Percentiles rank a stretch among this genome's conserved stretches.
These are phyloP conservation scores for Thalassiosira hispida DNA, from an alignment of 352 stramenopile species.

Conservation along the genomic window DNA sequence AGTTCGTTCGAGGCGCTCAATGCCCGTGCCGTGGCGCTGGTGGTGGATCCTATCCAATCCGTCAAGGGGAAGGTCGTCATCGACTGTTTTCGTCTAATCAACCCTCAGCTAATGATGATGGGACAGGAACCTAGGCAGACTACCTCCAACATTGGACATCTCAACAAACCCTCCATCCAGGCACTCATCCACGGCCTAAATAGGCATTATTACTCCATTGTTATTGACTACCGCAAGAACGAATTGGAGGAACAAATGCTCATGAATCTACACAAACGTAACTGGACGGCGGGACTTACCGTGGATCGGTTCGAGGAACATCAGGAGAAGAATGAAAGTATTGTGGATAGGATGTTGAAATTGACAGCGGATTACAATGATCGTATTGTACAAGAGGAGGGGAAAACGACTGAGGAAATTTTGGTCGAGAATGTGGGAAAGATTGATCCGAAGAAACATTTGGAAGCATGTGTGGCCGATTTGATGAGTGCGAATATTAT, in stretches of 20 bases:
- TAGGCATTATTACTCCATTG: slow-evolving; percentile 98
- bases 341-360: slow-evolving; percentile 93
- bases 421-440: slow-evolving; percentile 98
- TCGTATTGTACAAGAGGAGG: slow-evolving; percentile 94
- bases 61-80: slow-evolving; percentile 99
- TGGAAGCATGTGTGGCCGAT: slow-evolving; percentile 93
- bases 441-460: slow-evolving; percentile 86
- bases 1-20: slow-evolving; percentile 98
- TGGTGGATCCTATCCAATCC: slow-evolving; percentile 99
- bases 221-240: slow-evolving; percentile 98
- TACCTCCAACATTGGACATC: slow-evolving; percentile 97
- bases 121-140: slow-evolving; percentile 97
- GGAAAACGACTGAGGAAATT: slow-evolving; percentile 95
- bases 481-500: slow-evolving; percentile 98
- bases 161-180: slow-evolving; percentile 99
- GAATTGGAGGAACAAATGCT: slow-evolving; percentile 99
- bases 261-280: slow-evolving; percentile 97
- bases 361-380: slow-evolving; percentile 97
- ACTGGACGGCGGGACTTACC: slow-evolving; percentile 95
- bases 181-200: slow-evolving; percentile 98
- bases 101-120: slow-evolving; percentile 98
- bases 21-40: slow-evolving; percentile 94
- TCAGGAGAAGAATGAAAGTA: slow-evolving; percentile 90
- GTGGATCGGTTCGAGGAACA: slow-evolving; percentile 96
- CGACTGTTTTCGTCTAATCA: slow-evolving; percentile 99